phyloP scores from a whole-genome alignment of 1,284 basidiomycete genomes.

The Taiwanofungus camphoratus region DNA sequence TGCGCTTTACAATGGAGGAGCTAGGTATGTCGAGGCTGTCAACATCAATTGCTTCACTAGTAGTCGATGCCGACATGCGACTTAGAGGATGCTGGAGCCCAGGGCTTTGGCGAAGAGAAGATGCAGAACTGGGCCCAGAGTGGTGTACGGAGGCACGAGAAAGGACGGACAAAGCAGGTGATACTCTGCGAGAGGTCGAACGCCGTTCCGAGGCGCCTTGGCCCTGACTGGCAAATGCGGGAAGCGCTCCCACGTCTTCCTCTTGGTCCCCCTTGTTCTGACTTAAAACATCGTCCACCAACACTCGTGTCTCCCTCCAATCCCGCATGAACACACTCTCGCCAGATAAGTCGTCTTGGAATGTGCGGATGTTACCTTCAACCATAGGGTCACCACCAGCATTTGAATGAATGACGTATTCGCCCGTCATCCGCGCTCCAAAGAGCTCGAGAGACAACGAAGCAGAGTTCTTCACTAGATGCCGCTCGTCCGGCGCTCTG shows the following conservation, averaged over 20 bases:
- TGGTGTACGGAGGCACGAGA: slow-evolving; percentile 18
- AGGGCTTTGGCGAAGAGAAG: slow-evolving; percentile 24
- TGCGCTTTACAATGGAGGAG: slow-evolving; percentile 39
- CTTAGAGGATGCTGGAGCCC: slow-evolving; percentile 30
- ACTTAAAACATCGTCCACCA: slow-evolving; percentile 19
- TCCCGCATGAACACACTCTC: slow-evolving; percentile 68
- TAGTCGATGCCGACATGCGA: slow-evolving; percentile 29
- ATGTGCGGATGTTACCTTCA: slow-evolving; percentile 44
- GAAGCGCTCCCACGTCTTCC: slow-evolving; percentile 18
- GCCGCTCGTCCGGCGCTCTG: slow-evolving; percentile 34
- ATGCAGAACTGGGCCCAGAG: slow-evolving; percentile 15
- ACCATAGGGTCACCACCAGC: slow-evolving; percentile 27
- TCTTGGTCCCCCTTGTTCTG: slow-evolving; percentile 29
- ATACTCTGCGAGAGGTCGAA: slow-evolving; percentile 22
- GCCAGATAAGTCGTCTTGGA: slow-evolving; percentile 56
- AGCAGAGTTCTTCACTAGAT: slow-evolving; percentile 53
- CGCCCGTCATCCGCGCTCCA: slow-evolving; percentile 56
- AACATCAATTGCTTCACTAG: slow-evolving; percentile 27
- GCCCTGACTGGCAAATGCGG: slow-evolving; percentile 11
- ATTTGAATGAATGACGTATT: slow-evolving; percentile 35
- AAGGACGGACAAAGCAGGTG: slow-evolving; percentile 29
- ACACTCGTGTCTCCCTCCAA: slow-evolving; percentile 62
- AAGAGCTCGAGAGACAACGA: slow-evolving; percentile 74
- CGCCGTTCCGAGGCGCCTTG: slow-evolving; percentile 5
- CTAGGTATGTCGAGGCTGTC: slow-evolving; percentile 23